These are phyloP conservation scores for Emmonsiellopsis sp. DNA, from an alignment of 2,329 filamentous ascomycete genomes.

Conservation along the genomic window DNA sequence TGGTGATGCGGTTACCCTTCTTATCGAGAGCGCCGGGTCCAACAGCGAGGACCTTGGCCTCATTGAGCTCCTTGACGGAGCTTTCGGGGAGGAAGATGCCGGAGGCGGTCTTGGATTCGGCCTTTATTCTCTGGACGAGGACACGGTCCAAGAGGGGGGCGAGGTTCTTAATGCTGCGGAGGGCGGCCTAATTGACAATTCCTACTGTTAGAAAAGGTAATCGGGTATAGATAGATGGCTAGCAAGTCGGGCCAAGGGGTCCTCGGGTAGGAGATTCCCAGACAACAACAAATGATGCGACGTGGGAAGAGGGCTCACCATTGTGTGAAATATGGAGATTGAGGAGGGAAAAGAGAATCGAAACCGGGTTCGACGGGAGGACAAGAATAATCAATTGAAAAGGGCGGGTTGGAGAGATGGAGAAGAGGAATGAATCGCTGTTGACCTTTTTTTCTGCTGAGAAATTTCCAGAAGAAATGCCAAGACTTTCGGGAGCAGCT, in stretches of 20 bases:
- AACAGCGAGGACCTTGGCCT: slow-evolving; percentile 91
- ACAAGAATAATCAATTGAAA: background rate
- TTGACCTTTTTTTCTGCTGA: slow-evolving; percentile 12
- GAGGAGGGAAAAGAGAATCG: background rate
- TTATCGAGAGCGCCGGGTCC: slow-evolving; percentile 81
- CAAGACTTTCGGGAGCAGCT: slow-evolving; percentile 7
- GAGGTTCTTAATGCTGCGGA: slow-evolving; percentile 93
- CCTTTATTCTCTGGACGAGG: slow-evolving; percentile 94
- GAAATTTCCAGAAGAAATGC: slow-evolving; percentile 18
- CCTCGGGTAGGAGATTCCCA: background rate
- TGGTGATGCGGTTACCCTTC: slow-evolving; percentile 77
- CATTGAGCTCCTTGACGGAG: slow-evolving; percentile 95
- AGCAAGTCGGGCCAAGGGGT: background rate
- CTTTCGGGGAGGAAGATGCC: slow-evolving; percentile 98
- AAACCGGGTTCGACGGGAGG: background rate
- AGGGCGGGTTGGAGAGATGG: background rate
- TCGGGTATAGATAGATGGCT: slow-evolving; percentile 2
- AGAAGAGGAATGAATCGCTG: background rate
- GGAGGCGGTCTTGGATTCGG: slow-evolving; percentile 88
- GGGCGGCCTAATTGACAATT: slow-evolving; percentile 36
- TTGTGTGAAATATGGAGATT: background rate
- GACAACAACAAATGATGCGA: background rate
- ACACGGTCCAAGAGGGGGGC: slow-evolving; percentile 95
- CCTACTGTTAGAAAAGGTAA: slow-evolving; percentile 4
- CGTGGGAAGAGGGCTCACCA: background rate